Percentiles rank a stretch among this genome's conserved stretches.
Evolutionary conservation across 1,284 basidiomycete genomes (phyloP).

Genomic region (Trichosporon sp.): DNA sequence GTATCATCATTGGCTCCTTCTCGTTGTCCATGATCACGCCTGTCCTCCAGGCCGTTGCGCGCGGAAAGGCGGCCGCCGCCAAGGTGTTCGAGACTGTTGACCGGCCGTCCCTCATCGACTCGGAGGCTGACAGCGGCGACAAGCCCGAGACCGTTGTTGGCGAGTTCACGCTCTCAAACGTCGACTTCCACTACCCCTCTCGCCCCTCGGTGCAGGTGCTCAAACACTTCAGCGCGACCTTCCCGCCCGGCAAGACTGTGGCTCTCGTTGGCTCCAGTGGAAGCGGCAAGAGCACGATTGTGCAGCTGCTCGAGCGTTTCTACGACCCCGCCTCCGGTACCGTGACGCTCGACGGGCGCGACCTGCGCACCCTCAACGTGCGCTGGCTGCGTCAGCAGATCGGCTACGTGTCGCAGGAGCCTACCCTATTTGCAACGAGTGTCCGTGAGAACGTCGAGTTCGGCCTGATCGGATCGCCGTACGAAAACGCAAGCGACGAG

Average conservation of each 20-base stretch:
- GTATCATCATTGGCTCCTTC: conserved; percentile 85
- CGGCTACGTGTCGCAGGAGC: conserved; percentile 84
- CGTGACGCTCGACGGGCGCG: conserved; percentile 76
- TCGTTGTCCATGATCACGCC: conserved; percentile 69
- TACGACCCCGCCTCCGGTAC: conserved; percentile 77
- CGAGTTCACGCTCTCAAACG: conserved; percentile 63
- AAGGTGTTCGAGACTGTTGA: conserved; percentile 92
- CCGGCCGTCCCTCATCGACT: conserved; percentile 78
- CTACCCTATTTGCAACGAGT: conserved; percentile 79
- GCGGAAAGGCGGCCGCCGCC: conserved; percentile 85
- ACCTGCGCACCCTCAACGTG: conserved; percentile 77
- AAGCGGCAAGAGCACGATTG: conserved; percentile 76
- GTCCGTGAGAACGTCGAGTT: conserved; percentile 81
- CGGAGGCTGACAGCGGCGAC: conserved; percentile 68
- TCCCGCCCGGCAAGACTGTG: conserved; percentile 66
- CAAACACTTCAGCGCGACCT: conserved; percentile 62
- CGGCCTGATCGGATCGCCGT: conserved; percentile 76
- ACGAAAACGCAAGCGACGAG: conserved; percentile 70
- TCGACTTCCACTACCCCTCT: conserved; percentile 89
- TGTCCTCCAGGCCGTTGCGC: conserved; percentile 79
- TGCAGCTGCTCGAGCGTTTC: conserved; percentile 80
- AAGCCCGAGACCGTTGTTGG: conserved; percentile 74
- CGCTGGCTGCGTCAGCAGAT: conserved; percentile 88
- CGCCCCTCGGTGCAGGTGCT: conserved; percentile 83
- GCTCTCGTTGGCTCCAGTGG: conserved; percentile 90